These are phyloP conservation scores for Anthracocystis walkeri DNA, from an alignment of 1,284 basidiomycete genomes.

Conservation along the genomic window DNA sequence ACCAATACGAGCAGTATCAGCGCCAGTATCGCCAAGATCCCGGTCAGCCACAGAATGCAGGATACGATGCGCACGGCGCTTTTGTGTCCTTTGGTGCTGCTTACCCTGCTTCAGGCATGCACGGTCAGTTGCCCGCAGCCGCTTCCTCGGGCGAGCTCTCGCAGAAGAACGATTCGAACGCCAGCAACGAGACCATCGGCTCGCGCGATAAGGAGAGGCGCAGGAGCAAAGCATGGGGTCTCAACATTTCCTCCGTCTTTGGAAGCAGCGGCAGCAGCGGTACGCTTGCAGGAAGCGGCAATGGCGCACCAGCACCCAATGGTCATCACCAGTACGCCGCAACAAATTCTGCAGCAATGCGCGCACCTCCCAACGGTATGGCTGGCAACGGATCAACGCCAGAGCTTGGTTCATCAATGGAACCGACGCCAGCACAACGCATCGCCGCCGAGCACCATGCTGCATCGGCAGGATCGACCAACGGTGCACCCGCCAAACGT, in stretches of 20 bases:
- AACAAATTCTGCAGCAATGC: conserved; percentile 14
- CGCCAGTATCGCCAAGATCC: conserved; percentile 34
- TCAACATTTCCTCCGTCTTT: conserved; percentile 51
- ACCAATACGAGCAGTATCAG: conserved; percentile 48
- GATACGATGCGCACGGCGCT: conserved; percentile 35
- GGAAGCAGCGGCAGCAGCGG: conserved; percentile 36
- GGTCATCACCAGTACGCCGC: conserved; percentile 19
- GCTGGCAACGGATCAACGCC: conserved; percentile 20
- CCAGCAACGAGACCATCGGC: conserved; percentile 52
- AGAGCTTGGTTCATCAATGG: conserved; percentile 16
- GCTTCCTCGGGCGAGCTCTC: conserved; percentile 42
- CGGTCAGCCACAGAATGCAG: conserved; percentile 10
- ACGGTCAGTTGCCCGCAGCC: conserved; percentile 16
- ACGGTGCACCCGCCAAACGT: conserved; percentile 70
- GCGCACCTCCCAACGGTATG: conserved; percentile 22
- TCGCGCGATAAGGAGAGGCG: conserved; percentile 49
- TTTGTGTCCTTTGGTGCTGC: conserved; percentile 19
- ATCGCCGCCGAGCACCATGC: conserved; percentile 50
- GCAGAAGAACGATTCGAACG: conserved; percentile 44
- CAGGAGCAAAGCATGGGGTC: conserved; percentile 55
- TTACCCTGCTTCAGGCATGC: conserved; percentile 10
- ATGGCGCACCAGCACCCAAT: conserved; percentile 6
- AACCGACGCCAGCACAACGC: conserved; percentile 53
- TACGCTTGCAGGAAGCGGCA: conserved; percentile 24
- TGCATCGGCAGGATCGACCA: conserved; percentile 39